Base-by-base conservation (phyloP, 306 rosid genomes). In the Dicorynia guianensis region DNA sequence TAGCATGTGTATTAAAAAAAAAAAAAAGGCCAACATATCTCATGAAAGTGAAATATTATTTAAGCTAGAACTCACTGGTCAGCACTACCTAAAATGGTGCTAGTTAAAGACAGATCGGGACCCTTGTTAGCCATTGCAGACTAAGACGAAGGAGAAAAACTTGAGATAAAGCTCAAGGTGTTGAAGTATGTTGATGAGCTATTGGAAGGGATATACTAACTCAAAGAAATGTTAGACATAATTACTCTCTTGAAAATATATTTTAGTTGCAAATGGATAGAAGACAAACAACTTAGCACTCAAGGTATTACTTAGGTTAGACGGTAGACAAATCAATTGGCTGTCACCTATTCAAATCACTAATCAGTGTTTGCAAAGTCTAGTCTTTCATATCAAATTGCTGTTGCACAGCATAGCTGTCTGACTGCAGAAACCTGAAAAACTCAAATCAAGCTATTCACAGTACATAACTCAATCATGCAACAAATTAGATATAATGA, bases 361-460 rank as follows among this genome's bases (percentile, higher is more conserved):
- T 38, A 38, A 38, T 62, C 38, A 62, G 38, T 62, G 46, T 11
- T 40, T 38, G n/a, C 53, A n/a, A 48, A 67, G 40, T 67, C 7
- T 10, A 35, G 30, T 52, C n/a, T 66, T 50, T 50, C 61, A 69
- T 35, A 15, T 52, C 48, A 15, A 52, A 36, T 11, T 5, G 36
- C 35, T 69, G 52, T 5, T 25, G 15, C 15, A 52, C 36, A 18
- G 13, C 20, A 66, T 66, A 20, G 17, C 34, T 52, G 3, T 12
- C 18, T 34, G 49, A 52, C 62, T 9, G 11, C 17, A 35, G 20
- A 50, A 67, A 40, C 60, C 50, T 3, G 38, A 53, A 69, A 53
- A 69, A 15, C 49, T 39, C 25, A 15, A 54, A 52, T 15, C 30
- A 38, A 35, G 50, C 25, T 14, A 6, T 68, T 61, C 47, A 12